Conservation (phyloP, 768 basidiomycete species). For the Russula sp. region DNA sequence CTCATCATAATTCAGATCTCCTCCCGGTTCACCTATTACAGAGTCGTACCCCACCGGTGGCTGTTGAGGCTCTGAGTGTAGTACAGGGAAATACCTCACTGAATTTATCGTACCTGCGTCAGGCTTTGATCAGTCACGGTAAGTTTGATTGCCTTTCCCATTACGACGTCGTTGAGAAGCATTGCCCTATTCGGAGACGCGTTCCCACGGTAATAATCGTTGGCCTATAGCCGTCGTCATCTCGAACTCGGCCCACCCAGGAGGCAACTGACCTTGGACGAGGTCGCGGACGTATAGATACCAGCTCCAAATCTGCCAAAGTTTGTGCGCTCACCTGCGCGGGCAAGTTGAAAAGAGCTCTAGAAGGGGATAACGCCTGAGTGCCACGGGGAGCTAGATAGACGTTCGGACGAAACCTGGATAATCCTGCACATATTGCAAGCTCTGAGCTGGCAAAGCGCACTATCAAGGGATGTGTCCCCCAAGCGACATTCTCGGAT, state of each 20-base stretch:
- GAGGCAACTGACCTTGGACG: constrained; percentile 22
- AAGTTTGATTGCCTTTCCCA: constrained; percentile 23
- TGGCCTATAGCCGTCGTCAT: constrained; percentile 18
- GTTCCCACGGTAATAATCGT: constrained; percentile 22
- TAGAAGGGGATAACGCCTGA: neutral
- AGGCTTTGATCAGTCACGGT: constrained; percentile 5
- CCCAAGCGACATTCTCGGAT: constrained; percentile 23
- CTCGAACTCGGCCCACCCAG: neutral
- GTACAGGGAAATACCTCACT: neutral
- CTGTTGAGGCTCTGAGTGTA: constrained; percentile 3
- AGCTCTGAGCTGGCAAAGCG: constrained; percentile 13
- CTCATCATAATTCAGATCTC: constrained; percentile 26
- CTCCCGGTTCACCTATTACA: constrained; percentile 26
- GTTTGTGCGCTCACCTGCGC: constrained; percentile 18
- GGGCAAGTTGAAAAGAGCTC: constrained; percentile 23
- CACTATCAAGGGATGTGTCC: constrained; percentile 12
- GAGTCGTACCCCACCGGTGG: constrained; percentile 25
- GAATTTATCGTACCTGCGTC: constrained; percentile 18
- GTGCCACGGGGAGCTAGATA: too few relatives aligned
- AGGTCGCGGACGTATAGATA: constrained; percentile 27
- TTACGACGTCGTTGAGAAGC: constrained; percentile 25
- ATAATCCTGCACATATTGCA: constrained; percentile 26
- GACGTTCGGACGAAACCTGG: constrained; percentile 1
- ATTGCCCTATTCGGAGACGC: constrained; percentile 21
- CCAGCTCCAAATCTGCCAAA: constrained; percentile 26